Evolutionary conservation across 2,329 filamentous ascomycete genomes (phyloP).

Genomic region (Phaeosphaeriaceae sp.): DNA sequence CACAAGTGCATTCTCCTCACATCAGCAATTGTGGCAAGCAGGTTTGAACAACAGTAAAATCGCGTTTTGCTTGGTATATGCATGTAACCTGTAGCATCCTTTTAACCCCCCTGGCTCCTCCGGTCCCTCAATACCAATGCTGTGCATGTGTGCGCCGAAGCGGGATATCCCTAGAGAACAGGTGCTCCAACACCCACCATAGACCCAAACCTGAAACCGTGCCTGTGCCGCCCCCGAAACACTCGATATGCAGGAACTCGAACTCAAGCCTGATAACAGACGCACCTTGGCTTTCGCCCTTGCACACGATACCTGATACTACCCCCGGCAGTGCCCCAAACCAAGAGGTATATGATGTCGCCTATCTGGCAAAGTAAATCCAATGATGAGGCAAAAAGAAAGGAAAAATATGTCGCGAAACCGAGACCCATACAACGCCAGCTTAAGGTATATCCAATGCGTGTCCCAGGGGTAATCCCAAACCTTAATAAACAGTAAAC

Average conservation of each 20-base stretch:
- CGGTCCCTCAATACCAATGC: slow-evolving; percentile 12
- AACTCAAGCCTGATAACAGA: slow-evolving; percentile 15
- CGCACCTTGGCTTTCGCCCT: neutral
- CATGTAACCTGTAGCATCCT: slow-evolving; percentile 13
- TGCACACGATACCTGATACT: slow-evolving; percentile 30
- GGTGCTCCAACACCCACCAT: slow-evolving; percentile 2
- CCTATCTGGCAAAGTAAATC: slow-evolving; percentile 13
- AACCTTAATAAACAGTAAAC: slow-evolving; percentile 20
- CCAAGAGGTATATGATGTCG: slow-evolving; percentile 46
- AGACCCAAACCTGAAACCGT: slow-evolving; percentile 10
- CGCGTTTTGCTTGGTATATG: slow-evolving; percentile 21
- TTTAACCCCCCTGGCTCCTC: slow-evolving; percentile 11
- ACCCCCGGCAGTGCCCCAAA: slow-evolving; percentile 21
- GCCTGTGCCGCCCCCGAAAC: slow-evolving; percentile 5
- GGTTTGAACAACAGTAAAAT: slow-evolving; percentile 11
- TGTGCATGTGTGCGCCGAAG: neutral
- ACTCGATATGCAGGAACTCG: slow-evolving; percentile 7
- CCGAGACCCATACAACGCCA: slow-evolving; percentile 14
- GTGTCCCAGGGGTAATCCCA: slow-evolving; percentile 21
- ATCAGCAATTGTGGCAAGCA: neutral
- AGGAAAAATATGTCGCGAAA: slow-evolving; percentile 10
- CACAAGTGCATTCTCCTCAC: neutral
- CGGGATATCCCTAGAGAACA: slow-evolving; percentile 1
- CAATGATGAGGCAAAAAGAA: slow-evolving; percentile 11
- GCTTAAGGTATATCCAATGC: slow-evolving; percentile 24